These are phyloP conservation scores for Irpex sp. DNA, from an alignment of 1,284 basidiomycete genomes.

Conservation along the genomic window DNA sequence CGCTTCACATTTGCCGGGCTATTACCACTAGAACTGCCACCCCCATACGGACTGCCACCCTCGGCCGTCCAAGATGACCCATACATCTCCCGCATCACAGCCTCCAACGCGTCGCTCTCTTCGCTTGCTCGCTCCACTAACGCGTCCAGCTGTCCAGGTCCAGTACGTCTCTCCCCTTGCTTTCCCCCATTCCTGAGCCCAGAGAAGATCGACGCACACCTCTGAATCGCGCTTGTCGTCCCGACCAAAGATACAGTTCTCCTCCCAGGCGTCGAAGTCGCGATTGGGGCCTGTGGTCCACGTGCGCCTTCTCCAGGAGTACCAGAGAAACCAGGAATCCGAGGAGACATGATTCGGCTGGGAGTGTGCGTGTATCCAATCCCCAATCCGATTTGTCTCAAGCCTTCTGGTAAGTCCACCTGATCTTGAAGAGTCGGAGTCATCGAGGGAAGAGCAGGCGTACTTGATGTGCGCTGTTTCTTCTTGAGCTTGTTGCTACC, in stretches of 20 bases:
- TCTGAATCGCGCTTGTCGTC: conserved; percentile 4
- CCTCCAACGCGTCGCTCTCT: conserved; percentile 26
- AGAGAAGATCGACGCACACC: conserved; percentile 7
- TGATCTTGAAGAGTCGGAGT: conserved; percentile 9
- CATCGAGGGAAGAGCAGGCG: conserved; percentile 18
- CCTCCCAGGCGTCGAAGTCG: not conserved
- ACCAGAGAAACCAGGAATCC: not conserved
- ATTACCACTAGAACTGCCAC: not conserved
- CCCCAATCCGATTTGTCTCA: conserved; percentile 50
- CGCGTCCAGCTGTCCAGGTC: not conserved
- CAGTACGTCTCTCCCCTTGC: not conserved
- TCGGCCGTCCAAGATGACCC: conserved; percentile 22
- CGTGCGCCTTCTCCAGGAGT: not conserved
- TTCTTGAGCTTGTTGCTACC: conserved; percentile 36
- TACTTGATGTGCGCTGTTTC: conserved; percentile 24
- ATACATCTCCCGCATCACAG: conserved; percentile 28
- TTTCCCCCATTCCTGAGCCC: not conserved
- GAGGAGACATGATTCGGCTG: not conserved
- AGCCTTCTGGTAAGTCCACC: conserved; percentile 38
- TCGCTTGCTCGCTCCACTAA: conserved; percentile 10
- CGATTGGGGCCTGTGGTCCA: not conserved
- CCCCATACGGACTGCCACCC: not conserved
- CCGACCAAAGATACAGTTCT: not conserved
- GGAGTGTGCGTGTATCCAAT: conserved; percentile 44
- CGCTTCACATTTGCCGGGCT: not conserved